Conservation (phyloP, 2,329 filamentous ascomycete species). For the Emergomyces africanus region DNA sequence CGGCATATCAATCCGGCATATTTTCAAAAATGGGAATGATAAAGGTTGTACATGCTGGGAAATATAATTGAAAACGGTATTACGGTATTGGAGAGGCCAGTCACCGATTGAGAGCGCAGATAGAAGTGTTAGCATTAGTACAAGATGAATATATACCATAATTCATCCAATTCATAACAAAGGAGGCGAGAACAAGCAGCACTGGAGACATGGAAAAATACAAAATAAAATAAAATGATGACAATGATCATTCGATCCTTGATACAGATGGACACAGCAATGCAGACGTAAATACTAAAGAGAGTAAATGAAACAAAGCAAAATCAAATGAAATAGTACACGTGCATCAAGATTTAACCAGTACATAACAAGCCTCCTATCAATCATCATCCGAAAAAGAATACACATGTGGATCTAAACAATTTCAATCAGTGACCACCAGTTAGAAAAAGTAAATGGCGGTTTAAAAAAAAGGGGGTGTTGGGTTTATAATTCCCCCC, state of each 20-base stretch:
- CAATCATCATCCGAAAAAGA: not conserved
- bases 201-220: not conserved
- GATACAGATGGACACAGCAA: not conserved
- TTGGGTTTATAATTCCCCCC: no score
- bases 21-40: not conserved
- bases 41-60: not conserved
- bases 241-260: no score
- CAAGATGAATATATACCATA: not conserved
- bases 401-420: not conserved
- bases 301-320: not conserved
- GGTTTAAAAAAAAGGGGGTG: not conserved
- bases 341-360: not conserved
- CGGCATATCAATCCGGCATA: no score
- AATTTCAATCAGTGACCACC: not conserved
- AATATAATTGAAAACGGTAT: not conserved
- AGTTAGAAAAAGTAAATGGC: not conserved
- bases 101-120: not conserved
- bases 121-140: not conserved
- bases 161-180: not conserved
- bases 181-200: not conserved
- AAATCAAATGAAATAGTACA: not conserved
- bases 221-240: no score
- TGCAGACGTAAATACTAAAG: not conserved
- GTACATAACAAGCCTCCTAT: not conserved
- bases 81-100: no score